Percentiles rank a stretch among this genome's conserved stretches.
These are phyloP conservation scores for Scheffersomyces quercinus DNA, from an alignment of 1,139 yeast genomes.

Conservation along the genomic window DNA sequence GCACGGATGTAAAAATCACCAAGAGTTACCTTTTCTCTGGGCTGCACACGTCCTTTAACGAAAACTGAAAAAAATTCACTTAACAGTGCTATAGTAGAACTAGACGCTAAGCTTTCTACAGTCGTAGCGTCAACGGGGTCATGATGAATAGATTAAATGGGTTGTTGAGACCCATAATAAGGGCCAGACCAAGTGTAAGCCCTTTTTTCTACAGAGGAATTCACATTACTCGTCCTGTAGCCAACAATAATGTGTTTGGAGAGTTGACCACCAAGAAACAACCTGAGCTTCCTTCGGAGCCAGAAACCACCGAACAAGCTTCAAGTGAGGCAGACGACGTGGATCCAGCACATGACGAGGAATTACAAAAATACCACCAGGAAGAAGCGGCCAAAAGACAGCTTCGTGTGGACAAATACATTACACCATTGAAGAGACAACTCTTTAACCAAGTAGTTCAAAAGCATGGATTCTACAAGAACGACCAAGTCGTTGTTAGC, in stretches of 20 bases:
- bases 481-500: constrained; percentile 51
- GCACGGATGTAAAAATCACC: not conserved
- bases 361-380: constrained; percentile 35
- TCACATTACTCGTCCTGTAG: constrained; percentile 11
- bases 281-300: constrained; percentile 7
- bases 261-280: constrained; percentile 25
- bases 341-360: constrained; percentile 30
- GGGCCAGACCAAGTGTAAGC: not conserved
- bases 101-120: too few relatives aligned
- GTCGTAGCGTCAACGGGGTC: constrained; percentile 2
- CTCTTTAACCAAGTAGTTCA: constrained; percentile 63
- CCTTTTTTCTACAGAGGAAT: not conserved
- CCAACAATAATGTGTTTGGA: constrained; percentile 25
- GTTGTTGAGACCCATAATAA: not conserved
- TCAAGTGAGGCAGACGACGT: constrained; percentile 13
- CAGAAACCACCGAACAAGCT: constrained; percentile 9
- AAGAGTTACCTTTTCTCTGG: not conserved
- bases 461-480: constrained; percentile 74
- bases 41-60: constrained; percentile 4
- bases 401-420: constrained; percentile 33
- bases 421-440: constrained; percentile 74
- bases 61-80: constrained; percentile 3
- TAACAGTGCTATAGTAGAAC: too few relatives aligned
- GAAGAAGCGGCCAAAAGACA: constrained; percentile 31
- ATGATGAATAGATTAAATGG: constrained; percentile 1